Evolutionary conservation across 225 moss, liverwort and hornwort species (phyloP), one percentile per base, ranked within the genome.

Genomic region (Polytrichum commune): DNA sequence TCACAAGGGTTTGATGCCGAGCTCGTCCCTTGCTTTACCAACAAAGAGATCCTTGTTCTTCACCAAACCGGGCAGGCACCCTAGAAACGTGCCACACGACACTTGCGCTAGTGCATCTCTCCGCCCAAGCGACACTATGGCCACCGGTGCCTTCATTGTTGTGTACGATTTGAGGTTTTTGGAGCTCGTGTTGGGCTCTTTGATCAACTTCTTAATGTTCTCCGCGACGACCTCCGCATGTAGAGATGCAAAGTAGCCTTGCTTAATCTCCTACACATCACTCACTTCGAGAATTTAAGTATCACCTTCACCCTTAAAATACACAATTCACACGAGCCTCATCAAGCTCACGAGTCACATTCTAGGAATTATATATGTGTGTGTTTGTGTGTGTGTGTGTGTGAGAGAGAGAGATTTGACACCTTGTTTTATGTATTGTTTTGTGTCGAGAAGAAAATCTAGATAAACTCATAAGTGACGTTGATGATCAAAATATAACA

Each of bases 31-130:
- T 0, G 23, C 19, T 23, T 55, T 73, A 2, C 81, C 74, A 53
- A 95, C 77, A 57, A 88, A 93, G 1, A 93, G 81, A 28, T 93
- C 95, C 27, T 85, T 82, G 4, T 78, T 83, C 73, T 93, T 91
- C 0, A 93, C 7, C 26, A 77, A 60, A 0, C 80, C 82, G 23
- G 89, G 88, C 27, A 92, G 30, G 66, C 89, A 84, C 24, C 91
- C 95, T 22, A 84, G 2, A 3, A 80, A 62, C 0, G 86, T 75
- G 9, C 72, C 73, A 16, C 83, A 78, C 0, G 74, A 55, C 0
- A 88, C 19, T 28, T 89, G 84, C 4, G 81, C 80, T 16, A 91
- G 24, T 5, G 75, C 84, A 13, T 69, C 29, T 0, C 80, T 62
- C 6, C 88, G 86, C 25, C 92, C 95, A 55, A 95, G 60, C 7